Conservation (phyloP, 768 basidiomycete species). For the Boletus patriciae region DNA sequence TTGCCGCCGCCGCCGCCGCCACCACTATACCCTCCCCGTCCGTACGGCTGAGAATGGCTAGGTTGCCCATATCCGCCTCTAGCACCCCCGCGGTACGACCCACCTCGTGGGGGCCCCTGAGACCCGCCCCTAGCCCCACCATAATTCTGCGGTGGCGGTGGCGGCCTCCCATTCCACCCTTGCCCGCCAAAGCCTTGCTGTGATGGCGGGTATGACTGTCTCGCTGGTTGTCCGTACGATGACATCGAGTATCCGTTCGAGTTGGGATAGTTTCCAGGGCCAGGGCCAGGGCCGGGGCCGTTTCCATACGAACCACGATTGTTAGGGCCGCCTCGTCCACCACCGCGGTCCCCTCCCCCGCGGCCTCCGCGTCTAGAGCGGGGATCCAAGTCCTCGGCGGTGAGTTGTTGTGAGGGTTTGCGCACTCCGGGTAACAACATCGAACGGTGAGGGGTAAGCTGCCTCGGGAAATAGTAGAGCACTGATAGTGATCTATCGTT, state of each 20-base stretch:
- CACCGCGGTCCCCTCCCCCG: slow-evolving; percentile 41
- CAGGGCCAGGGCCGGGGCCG: slow-evolving; percentile 1
- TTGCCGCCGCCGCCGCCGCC: slow-evolving; percentile 6
- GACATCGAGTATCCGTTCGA: slow-evolving; percentile 21
- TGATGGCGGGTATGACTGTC: slow-evolving; percentile 21
- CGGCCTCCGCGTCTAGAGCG: slow-evolving; percentile 55
- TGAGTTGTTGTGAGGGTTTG: slow-evolving; percentile 59
- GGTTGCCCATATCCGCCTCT: slow-evolving; percentile 29
- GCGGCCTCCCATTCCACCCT: slow-evolving; percentile 35
- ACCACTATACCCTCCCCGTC: slow-evolving; percentile 29
- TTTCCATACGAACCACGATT: slow-evolving; percentile 25
- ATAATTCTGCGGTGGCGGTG: slow-evolving; percentile 32
- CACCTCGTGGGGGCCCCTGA: slow-evolving; percentile 27
- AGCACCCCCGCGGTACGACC: slow-evolving; percentile 25
- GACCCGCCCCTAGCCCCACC: slow-evolving; percentile 33
- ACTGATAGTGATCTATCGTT: slow-evolving; percentile 88
- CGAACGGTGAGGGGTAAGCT: slow-evolving; percentile 82
- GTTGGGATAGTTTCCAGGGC: slow-evolving; percentile 7
- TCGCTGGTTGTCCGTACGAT: slow-evolving; percentile 18
- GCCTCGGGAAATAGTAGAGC: slow-evolving; percentile 86
- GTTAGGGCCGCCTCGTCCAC: slow-evolving; percentile 33
- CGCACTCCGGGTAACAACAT: slow-evolving; percentile 73
- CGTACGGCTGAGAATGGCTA: slow-evolving; percentile 21
- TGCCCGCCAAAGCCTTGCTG: slow-evolving; percentile 32
- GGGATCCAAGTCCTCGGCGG: slow-evolving; percentile 65